These are phyloP conservation scores for Fusarium sp. DNA, from an alignment of 2,329 filamentous ascomycete species.

Conservation along the genomic window DNA sequence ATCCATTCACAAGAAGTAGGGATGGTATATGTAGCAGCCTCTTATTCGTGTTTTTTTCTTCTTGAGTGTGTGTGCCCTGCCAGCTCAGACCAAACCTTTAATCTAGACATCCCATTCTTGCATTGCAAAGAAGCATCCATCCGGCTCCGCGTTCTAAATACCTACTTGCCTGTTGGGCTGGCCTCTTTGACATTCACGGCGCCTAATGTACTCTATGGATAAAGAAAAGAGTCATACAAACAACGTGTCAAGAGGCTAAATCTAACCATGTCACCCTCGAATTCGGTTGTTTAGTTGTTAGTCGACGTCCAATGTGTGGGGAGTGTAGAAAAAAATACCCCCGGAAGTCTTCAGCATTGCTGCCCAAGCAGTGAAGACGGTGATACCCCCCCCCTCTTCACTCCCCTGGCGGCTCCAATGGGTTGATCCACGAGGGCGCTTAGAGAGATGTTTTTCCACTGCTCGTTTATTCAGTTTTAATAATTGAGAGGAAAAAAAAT, in stretches of 20 bases:
- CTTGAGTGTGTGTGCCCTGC: slow-evolving; percentile 1
- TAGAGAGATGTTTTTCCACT: slow-evolving; percentile 13
- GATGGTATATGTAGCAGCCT: neutral
- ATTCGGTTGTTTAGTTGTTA: neutral
- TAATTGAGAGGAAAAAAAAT: neutral
- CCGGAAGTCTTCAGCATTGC: slow-evolving; percentile 26
- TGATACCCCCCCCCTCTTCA: slow-evolving; percentile 25
- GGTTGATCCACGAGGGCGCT: slow-evolving; percentile 34
- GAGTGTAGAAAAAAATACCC: slow-evolving; percentile 3
- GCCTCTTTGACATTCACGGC: neutral
- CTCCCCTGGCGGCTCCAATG: slow-evolving; percentile 11
- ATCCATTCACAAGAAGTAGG: neutral
- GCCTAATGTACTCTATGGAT: neutral
- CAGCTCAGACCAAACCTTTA: slow-evolving; percentile 17
- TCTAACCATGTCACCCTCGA: slow-evolving; percentile 16
- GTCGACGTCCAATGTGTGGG: slow-evolving; percentile 15
- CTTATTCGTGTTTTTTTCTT: slow-evolving; percentile 10
- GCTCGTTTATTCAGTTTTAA: neutral
- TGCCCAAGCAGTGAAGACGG: slow-evolving; percentile 31
- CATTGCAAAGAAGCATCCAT: neutral
- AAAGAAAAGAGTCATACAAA: slow-evolving; percentile 30
- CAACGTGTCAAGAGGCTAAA: slow-evolving; percentile 33
- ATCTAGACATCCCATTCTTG: slow-evolving; percentile 3
- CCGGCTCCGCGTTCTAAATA: neutral
- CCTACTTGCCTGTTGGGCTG: neutral